Evolutionary conservation across 75 land plant genomes (phyloP).

Genomic region (Pseudotsuga menziesii): DNA sequence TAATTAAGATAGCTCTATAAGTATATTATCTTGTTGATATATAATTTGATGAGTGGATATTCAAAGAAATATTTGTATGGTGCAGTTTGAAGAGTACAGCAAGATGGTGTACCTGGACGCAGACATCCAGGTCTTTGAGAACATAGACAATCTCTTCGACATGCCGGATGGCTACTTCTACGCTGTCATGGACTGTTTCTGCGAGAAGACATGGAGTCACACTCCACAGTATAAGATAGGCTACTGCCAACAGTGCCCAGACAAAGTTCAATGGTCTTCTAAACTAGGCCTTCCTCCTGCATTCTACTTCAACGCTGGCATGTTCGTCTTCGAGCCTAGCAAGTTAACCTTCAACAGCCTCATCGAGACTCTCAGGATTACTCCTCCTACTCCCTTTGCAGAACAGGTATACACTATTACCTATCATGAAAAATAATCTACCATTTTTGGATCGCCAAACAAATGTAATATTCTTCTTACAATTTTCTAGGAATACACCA

Average conservation of each 20-base stretch:
- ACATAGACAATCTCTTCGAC: conserved; percentile 71
- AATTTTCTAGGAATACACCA: too few species aligned
- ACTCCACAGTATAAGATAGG: conserved; percentile 62
- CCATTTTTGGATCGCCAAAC: too few species aligned
- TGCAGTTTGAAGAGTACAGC: conserved; percentile 55
- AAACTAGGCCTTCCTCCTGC: conserved; percentile 46
- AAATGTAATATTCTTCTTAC: too few species aligned
- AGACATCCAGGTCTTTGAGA: conserved; percentile 72
- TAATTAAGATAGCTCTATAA: too few species aligned
- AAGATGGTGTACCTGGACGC: conserved; percentile 77
- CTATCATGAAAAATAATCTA: not conserved
- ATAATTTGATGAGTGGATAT: too few species aligned
- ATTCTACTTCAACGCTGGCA: conserved; percentile 79
- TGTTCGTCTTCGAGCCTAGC: conserved; percentile 75
- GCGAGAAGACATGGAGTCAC: conserved; percentile 80
- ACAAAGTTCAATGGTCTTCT: conserved; percentile 44
- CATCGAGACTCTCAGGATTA: conserved; percentile 20
- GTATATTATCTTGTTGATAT: too few species aligned
- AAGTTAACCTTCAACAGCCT: conserved; percentile 29
- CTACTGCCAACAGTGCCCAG: conserved; percentile 81
- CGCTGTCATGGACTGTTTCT: conserved; percentile 82
- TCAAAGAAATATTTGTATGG: not conserved
- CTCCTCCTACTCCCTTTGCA: conserved; percentile 42
- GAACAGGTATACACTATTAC: conserved; percentile 12
- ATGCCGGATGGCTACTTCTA: conserved; percentile 52